These are phyloP conservation scores for Mycena filopes DNA, from an alignment of 768 basidiomycete species.

Conservation along the genomic window DNA sequence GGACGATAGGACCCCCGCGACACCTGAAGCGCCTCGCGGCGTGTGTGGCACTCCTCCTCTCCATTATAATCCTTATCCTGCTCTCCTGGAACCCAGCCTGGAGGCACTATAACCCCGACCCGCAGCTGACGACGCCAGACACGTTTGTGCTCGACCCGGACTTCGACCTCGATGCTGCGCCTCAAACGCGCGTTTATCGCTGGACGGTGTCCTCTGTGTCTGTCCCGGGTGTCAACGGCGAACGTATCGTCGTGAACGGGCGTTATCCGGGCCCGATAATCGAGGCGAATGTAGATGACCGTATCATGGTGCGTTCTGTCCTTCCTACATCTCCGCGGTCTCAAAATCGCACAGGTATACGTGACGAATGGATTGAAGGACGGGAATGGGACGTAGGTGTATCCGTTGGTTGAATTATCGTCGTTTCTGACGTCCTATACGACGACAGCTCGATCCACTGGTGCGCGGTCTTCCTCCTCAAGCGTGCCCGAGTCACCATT, in stretches of 20 bases:
- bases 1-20: too few relatives aligned
- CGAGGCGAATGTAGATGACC: constrained; percentile 49
- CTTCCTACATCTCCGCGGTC: background rate
- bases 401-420: too few relatives aligned
- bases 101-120: too few relatives aligned
- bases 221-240: constrained; percentile 51
- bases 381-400: constrained; percentile 39
- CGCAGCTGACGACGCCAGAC: too few relatives aligned
- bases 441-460: constrained; percentile 46
- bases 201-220: constrained; percentile 52
- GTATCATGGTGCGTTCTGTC: constrained; percentile 36
- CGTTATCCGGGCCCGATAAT: constrained; percentile 51
- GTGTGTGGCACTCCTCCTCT: too few relatives aligned
- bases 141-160: too few relatives aligned
- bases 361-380: constrained; percentile 45
- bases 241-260: constrained; percentile 62
- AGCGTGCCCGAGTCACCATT: too few relatives aligned
- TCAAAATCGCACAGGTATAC: constrained; percentile 27
- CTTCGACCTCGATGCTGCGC: too few relatives aligned
- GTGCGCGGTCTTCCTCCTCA: background rate
- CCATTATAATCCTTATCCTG: too few relatives aligned
- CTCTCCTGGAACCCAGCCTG: too few relatives aligned
- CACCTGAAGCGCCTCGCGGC: too few relatives aligned
- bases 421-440: too few relatives aligned
- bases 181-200: constrained; percentile 45